Percentiles rank a stretch among this genome's conserved stretches.
Evolutionary conservation across 345 rosid species (phyloP).

Genomic region (Eucalyptus virginea): DNA sequence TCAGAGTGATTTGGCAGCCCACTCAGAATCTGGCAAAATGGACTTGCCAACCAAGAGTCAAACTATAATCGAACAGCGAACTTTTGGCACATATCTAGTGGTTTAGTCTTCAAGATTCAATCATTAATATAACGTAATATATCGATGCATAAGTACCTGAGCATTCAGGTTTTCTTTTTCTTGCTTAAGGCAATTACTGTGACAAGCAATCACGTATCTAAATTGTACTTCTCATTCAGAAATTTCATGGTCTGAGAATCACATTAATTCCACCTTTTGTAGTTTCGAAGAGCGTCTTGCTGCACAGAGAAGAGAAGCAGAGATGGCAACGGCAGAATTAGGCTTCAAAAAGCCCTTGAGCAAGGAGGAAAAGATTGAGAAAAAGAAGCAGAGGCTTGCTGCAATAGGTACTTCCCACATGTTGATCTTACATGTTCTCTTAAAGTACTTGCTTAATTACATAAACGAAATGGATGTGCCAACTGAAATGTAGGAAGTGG

Average conservation of each 20-base stretch:
- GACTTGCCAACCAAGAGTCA: background rate
- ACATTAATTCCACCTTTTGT: background rate
- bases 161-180: background rate
- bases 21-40: background rate
- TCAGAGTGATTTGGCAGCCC: background rate
- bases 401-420: slow-evolving; percentile 58
- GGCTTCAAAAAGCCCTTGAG: slow-evolving; percentile 85
- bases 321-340: slow-evolving; percentile 57
- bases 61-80: background rate
- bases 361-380: slow-evolving; percentile 84
- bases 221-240: background rate
- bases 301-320: slow-evolving; percentile 87
- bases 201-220: background rate
- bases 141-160: background rate
- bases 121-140: background rate
- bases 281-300: slow-evolving; percentile 97
- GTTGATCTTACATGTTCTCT: background rate
- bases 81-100: background rate
- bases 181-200: background rate
- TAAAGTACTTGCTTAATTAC: background rate
- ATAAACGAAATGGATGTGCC: background rate
- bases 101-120: background rate
- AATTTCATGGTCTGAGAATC: background rate
- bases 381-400: slow-evolving; percentile 95
- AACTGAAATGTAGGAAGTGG: background rate